A percentile compares a stretch with the other conserved stretches of the same genome.
Evolutionary conservation across 2,329 filamentous ascomycete genomes (phyloP).

Genomic region (Lasiodiplodia sp.): DNA sequence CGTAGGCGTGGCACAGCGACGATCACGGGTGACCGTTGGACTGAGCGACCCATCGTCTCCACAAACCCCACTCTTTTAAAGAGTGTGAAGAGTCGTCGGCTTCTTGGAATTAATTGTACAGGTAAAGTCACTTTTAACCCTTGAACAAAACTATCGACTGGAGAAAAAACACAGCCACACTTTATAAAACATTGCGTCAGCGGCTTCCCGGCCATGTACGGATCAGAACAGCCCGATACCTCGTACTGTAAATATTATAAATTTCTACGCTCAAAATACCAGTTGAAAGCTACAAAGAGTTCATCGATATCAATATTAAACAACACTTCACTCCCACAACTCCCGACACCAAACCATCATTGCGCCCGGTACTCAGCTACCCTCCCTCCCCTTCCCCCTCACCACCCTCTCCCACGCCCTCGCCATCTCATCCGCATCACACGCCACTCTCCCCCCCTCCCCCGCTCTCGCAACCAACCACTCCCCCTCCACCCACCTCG

Average conservation of each 20-base stretch:
- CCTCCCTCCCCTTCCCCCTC: not conserved
- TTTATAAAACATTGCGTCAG: not conserved
- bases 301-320: not conserved
- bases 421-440: not conserved
- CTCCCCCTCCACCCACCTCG: constrained; percentile 14
- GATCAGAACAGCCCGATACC: no score
- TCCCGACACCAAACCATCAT: not conserved
- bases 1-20: constrained; percentile 4
- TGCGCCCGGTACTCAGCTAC: not conserved
- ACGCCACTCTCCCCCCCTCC: not conserved
- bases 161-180: not conserved
- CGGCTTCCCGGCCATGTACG: no score
- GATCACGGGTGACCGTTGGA: not conserved
- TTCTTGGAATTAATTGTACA: not conserved
- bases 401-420: constrained; percentile 9
- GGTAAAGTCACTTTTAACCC: not conserved
- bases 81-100: not conserved
- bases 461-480: not conserved
- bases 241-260: no score
- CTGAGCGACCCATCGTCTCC: not conserved
- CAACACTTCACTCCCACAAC: not conserved
- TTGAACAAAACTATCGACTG: not conserved
- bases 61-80: not conserved
- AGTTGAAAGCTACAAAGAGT: not conserved
- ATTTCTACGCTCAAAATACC: not conserved